Evolutionary conservation across 257 asterid genomes (phyloP).

Genomic region (Petunia axillaris): DNA sequence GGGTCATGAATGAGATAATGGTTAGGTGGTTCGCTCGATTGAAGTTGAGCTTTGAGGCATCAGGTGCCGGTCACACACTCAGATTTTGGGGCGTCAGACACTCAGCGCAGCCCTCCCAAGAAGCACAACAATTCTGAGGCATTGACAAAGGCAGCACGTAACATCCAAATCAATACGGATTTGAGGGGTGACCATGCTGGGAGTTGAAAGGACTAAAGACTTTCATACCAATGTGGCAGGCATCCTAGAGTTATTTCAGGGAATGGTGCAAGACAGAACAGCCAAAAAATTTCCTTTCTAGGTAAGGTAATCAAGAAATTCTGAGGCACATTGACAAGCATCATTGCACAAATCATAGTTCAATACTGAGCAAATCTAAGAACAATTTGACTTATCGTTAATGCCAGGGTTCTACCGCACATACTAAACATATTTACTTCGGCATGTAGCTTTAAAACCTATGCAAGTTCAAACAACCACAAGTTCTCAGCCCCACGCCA

Average conservation of each 20-base stretch:
- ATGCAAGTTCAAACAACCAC: background rate
- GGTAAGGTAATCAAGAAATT: background rate
- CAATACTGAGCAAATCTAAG: background rate
- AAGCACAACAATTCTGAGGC: no score
- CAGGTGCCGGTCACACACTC: no score
- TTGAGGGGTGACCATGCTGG: background rate
- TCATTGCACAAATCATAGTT: background rate
- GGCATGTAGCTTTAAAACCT: background rate
- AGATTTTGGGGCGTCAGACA: no score
- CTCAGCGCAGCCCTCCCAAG: no score
- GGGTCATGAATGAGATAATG: no score
- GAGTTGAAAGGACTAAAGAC: background rate
- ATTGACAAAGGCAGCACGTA: no score
- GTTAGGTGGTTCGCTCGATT: no score
- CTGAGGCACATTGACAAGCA: background rate
- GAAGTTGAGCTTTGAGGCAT: no score
- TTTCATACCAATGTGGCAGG: background rate
- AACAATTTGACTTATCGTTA: background rate
- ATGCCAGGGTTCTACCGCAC: background rate
- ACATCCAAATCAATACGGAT: background rate
- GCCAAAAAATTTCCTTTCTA: background rate
- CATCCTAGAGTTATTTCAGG: background rate
- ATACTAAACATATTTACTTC: background rate
- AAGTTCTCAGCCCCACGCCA: constrained; percentile 90
- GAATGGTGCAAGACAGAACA: background rate